These are phyloP conservation scores for Corylus americana DNA, from an alignment of 306 rosid species.

Conservation along the genomic window DNA sequence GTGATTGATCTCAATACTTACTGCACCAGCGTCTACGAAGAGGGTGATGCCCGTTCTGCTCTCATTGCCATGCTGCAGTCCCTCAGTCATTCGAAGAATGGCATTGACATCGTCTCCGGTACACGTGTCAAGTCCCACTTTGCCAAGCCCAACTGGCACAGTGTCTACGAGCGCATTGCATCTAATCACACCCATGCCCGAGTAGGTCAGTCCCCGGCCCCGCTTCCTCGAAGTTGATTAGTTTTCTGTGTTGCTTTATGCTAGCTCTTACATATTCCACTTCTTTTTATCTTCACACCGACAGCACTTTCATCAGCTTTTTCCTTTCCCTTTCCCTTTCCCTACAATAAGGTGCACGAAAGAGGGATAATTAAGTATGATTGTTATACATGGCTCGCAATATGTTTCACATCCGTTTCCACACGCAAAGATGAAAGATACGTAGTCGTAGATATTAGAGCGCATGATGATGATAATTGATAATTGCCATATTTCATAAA, in stretches of 20 bases:
- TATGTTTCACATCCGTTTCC: neutral
- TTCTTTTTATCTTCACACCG: neutral
- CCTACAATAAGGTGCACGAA: no score
- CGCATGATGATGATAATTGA: neutral
- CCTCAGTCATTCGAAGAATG: constrained; percentile 63
- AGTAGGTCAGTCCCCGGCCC: constrained; percentile 48
- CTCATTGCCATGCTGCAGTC: constrained; percentile 68
- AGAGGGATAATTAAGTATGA: neutral
- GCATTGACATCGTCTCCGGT: constrained; percentile 65
- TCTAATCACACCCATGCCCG: constrained; percentile 43
- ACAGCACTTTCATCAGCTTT: no score
- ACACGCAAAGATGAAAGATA: neutral
- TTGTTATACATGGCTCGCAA: neutral
- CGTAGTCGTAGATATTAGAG: neutral
- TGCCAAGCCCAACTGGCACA: constrained; percentile 70
- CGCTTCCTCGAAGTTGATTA: constrained; percentile 16
- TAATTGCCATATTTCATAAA: neutral
- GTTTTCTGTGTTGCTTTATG: neutral
- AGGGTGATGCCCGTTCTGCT: constrained; percentile 78
- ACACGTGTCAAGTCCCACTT: constrained; percentile 66
- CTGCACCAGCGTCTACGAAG: constrained; percentile 75
- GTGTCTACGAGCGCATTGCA: constrained; percentile 62
- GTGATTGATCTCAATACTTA: constrained; percentile 65
- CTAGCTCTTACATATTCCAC: neutral
- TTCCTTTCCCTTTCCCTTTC: neutral